Conservation (phyloP, 306 rosid species). For the Mimosa pudica region DNA sequence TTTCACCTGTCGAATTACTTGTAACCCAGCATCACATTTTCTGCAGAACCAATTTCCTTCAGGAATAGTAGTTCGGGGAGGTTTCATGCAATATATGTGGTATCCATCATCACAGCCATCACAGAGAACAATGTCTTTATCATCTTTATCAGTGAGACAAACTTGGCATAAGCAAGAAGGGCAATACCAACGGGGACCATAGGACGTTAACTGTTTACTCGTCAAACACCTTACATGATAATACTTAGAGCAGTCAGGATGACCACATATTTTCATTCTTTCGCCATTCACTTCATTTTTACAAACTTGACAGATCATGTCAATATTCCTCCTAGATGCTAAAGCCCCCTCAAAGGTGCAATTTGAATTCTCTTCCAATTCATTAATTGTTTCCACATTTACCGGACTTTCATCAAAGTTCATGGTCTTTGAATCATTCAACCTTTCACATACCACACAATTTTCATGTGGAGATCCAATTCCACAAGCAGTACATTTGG, state of each 20-base stretch:
- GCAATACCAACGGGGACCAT: constrained; percentile 76
- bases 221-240: constrained; percentile 87
- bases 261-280: constrained; percentile 53
- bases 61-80: constrained; percentile 64
- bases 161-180: constrained; percentile 87
- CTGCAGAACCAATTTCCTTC: constrained; percentile 81
- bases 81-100: constrained; percentile 85
- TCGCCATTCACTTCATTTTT: constrained; percentile 52
- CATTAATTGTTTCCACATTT: constrained; percentile 48
- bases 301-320: constrained; percentile 63
- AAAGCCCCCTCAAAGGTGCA: constrained; percentile 49
- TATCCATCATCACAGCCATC: constrained; percentile 94
- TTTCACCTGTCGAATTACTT: constrained; percentile 59
- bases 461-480: constrained; percentile 64
- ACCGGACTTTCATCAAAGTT: constrained; percentile 45
- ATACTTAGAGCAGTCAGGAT: constrained; percentile 56
- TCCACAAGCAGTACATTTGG: constrained; percentile 61
- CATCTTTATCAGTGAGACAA: constrained; percentile 71
- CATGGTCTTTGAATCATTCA: constrained; percentile 47
- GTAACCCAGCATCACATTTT: constrained; percentile 66
- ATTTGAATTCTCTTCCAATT: constrained; percentile 55
- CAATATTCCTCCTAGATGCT: constrained; percentile 24
- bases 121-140: constrained; percentile 71
- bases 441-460: constrained; percentile 78
- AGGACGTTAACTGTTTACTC: constrained; percentile 53